Evolutionary conservation across 345 rosid genomes (phyloP).

Genomic region (Acer saccharum): DNA sequence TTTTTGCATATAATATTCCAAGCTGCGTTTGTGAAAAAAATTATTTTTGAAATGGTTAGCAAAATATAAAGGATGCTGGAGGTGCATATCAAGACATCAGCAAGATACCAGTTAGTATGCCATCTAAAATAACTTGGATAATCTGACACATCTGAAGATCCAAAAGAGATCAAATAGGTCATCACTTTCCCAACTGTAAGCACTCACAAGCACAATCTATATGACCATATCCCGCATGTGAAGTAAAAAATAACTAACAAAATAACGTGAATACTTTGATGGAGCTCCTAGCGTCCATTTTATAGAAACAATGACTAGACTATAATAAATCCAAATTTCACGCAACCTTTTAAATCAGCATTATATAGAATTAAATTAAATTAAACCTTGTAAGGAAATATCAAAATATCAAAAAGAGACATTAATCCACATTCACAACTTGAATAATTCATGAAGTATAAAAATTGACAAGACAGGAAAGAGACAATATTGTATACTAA

Average conservation of each 20-base stretch:
- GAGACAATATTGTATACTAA: not conserved
- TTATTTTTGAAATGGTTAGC: conserved; percentile 11
- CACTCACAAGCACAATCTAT: too few relatives aligned
- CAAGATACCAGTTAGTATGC: not conserved
- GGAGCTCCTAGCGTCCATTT: not conserved
- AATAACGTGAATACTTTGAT: not conserved
- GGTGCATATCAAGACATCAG: not conserved
- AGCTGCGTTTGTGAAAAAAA: conserved; percentile 46
- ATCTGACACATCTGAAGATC: too few relatives aligned
- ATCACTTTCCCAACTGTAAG: too few relatives aligned
- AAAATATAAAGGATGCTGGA: not conserved
- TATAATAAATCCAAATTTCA: too few relatives aligned
- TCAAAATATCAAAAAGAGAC: too few relatives aligned
- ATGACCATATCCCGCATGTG: too few relatives aligned
- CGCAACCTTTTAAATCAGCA: too few relatives aligned
- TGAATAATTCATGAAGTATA: not conserved
- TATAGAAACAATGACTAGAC: not conserved
- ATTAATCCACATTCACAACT: not conserved
- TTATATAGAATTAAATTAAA: too few relatives aligned
- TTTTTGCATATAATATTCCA: conserved; percentile 86
- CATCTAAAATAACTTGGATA: too few relatives aligned
- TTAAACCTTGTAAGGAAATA: not conserved
- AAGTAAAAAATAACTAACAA: too few relatives aligned
- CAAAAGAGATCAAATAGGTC: too few relatives aligned
- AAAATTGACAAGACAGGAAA: too few relatives aligned